These are phyloP conservation scores for Heimioporus retisporus DNA, from an alignment of 1,284 basidiomycete species.

Conservation along the genomic window DNA sequence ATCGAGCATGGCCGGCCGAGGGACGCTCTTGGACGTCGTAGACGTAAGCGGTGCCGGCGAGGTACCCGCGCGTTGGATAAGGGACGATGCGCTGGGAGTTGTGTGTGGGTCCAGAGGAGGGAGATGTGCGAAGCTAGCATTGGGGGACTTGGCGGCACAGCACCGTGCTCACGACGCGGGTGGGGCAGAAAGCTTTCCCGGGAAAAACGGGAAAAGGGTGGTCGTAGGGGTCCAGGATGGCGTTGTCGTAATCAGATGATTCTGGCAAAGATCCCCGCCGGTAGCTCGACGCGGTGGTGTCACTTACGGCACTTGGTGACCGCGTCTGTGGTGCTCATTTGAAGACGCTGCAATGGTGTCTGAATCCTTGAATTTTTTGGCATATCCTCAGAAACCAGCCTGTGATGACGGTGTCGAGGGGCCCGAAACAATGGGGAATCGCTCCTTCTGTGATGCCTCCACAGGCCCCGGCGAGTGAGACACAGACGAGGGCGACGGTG, in stretches of 20 bases:
- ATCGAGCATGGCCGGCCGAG: conserved; percentile 66
- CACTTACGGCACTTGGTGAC: conserved; percentile 28
- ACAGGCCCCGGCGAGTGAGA: conserved; percentile 42
- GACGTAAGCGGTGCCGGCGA: conserved; percentile 57
- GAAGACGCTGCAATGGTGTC: conserved; percentile 74
- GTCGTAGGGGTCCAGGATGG: conserved; percentile 63
- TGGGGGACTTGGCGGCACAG: conserved; percentile 55
- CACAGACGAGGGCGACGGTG: conserved; percentile 56
- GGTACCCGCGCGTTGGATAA: conserved; percentile 49
- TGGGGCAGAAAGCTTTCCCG: conserved; percentile 63
- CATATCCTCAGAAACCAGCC: conserved; percentile 70
- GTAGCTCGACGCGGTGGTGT: conserved; percentile 30
- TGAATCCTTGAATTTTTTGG: conserved; percentile 77
- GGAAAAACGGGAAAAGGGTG: conserved; percentile 66
- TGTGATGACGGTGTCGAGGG: conserved; percentile 25
- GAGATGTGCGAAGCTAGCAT: conserved; percentile 38
- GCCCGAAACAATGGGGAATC: conserved; percentile 11
- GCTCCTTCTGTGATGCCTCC: conserved; percentile 22
- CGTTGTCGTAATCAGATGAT: conserved; percentile 47
- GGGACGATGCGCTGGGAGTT: conserved; percentile 27
- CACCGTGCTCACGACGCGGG: conserved; percentile 40
- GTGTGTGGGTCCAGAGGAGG: conserved; percentile 44
- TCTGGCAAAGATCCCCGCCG: conserved; percentile 57
- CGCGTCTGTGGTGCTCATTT: conserved; percentile 66
- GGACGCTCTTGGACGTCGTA: conserved; percentile 52